Evolutionary conservation across 208 protist species (phyloP), one percentile per base, ranked within the genome.

Genomic region (Leishmania martiniquensis): DNA sequence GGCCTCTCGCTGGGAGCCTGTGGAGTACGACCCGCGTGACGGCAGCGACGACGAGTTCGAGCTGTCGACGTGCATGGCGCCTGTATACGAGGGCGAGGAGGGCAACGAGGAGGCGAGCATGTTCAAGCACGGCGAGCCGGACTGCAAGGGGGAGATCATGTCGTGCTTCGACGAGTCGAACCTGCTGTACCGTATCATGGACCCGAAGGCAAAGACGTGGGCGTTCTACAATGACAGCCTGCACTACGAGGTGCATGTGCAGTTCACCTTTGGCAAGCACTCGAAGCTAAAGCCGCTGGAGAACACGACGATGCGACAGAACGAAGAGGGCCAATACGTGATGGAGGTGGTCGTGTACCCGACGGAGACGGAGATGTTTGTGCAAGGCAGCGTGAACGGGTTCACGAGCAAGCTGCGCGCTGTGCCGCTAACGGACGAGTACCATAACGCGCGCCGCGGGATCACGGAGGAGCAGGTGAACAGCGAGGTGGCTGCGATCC

Each of bases 101-200:
- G 71, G 70, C 65, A 60, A 67, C 44, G 67, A 80, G 51, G 66
- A 66, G 7, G 71, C 44, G 34, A 59, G 57, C 51, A 68, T 54
- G 42, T 93, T 93, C 77, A 90, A 91, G 81, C 89, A 95, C 78
- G 91, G 89, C 42, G 82, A 86, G 70, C 91, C 91, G 29, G 87
- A 91, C 44, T 87, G 72, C 75, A 37, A 87, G 42, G 88, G 89
- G 57, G 88, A 92, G 68, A 80, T 88, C 60, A 82, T 89, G 74
- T 91, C 87, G 39, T 95, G 91, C 82, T 95, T 95, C 80, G 85
- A 94, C 55, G 91, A 94, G 72, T 80, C 86, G n/a, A 91, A 93
- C 78, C 67, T 95, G 55, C 80, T 95, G 62, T 95, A 93, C 81
- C 91, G 89, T 42, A 91, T 95, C 79, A 81, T 87, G 34, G 86